Evolutionary conservation across 805 yeast genomes (phyloP), one percentile per base, ranked within the genome.

Genomic region (Kuraishia hungarica): DNA sequence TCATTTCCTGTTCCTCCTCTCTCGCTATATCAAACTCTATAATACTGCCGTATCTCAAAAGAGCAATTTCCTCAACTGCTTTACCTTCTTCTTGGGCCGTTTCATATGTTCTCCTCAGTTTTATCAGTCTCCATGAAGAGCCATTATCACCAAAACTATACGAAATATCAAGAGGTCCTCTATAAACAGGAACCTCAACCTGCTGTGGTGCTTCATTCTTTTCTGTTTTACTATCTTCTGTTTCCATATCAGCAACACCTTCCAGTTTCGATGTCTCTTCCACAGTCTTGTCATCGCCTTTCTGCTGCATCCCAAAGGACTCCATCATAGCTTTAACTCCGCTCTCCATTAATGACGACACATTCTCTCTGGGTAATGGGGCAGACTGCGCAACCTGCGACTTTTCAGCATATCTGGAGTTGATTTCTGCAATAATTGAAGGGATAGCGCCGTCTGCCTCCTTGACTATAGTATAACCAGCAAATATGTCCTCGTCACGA

Each of bases 81-180:
- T 52, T 50, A 7, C 57, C 46, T 6, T 55, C 51, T 39, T 59
- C 62, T 39, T 57, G 51, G 10, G 72, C 61, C 20, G 56, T 54
- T 48, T 61, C 59, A 23, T 58, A 51, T 1, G 65, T 52, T 23
- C 64, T 64, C 6, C 61, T 53, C 21, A 72, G 60, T 57, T 72
- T 72, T 60, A 69, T 69, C 70, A 69, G 64, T 47, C 75, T 57
- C 76, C 76, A 72, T n/a, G 55, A 59, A 1, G 72, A 66, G 1
- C 75, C 76, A 21, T 63, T 46, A 58, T 72, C 76, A 1, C 76
- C 76, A 64, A 71, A 72, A 29, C 61, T 64, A 57, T 68, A 72
- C 22, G 64, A 63, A 19, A 68, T 67, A 3, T 62, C 59, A 1
- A 59, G 50, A 22, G 46, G 22, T n/a, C 15, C 24, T 15, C 39